phyloP scores from a whole-genome alignment of 768 basidiomycete genomes.

The Fomitopsis serialis region DNA sequence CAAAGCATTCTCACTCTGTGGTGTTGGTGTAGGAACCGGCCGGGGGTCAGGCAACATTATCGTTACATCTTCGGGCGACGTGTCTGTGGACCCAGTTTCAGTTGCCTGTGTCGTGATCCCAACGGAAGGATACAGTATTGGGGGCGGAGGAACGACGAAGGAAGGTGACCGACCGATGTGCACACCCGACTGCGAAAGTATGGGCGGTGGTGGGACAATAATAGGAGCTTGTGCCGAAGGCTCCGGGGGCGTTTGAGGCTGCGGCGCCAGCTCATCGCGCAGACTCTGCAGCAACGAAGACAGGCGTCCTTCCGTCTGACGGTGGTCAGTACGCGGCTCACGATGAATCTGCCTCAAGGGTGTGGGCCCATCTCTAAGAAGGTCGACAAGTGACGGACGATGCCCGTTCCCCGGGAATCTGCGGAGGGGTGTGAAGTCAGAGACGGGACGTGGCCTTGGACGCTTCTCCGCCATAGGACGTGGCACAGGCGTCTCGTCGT shows the following conservation, averaged over 20 bases:
- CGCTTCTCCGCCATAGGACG: background rate
- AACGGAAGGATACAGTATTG: constrained; percentile 7
- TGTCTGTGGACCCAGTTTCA: background rate
- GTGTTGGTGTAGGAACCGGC: background rate
- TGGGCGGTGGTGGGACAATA: background rate
- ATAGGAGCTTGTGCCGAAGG: too few species aligned
- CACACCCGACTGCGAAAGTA: background rate
- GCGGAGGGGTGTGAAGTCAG: background rate
- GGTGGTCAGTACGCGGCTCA: too few species aligned
- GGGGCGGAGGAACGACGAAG: constrained; percentile 13
- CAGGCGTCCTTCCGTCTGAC: too few species aligned
- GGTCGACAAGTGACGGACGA: background rate
- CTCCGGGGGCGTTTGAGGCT: too few species aligned
- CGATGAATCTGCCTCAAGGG: too few species aligned
- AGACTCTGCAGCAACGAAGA: too few species aligned
- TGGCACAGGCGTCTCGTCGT: background rate
- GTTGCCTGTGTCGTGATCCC: background rate
- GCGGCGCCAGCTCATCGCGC: background rate
- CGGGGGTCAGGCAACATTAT: background rate
- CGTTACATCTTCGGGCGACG: background rate
- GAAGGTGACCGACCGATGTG: background rate
- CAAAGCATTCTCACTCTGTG: background rate
- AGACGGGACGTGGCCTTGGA: background rate
- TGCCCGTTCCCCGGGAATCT: background rate
- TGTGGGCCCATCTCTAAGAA: background rate